Evolutionary conservation across 768 basidiomycete genomes (phyloP).

Genomic region (Leucocoprinus birnbaumii): DNA sequence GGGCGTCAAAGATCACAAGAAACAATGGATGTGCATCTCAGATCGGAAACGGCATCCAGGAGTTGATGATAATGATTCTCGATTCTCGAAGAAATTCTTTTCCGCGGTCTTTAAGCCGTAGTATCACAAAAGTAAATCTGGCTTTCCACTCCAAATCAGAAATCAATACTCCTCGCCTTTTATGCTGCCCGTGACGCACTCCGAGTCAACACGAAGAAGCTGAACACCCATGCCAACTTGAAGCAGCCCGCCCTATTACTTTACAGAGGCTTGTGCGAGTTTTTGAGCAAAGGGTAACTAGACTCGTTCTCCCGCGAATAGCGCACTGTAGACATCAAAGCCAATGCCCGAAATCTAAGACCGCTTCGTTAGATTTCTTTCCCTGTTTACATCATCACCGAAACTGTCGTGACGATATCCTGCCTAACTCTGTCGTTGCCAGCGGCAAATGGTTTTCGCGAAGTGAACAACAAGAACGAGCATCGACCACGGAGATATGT

Average conservation of each 20-base stretch:
- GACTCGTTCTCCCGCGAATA: constrained; percentile 11
- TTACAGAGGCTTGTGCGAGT: neutral
- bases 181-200: neutral
- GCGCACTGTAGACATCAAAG: constrained; percentile 1
- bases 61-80: neutral
- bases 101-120: constrained; percentile 10
- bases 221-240: too few relatives aligned
- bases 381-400: neutral
- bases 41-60: neutral
- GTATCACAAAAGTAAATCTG: neutral
- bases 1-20: neutral
- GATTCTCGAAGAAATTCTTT: constrained; percentile 2
- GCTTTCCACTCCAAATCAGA: neutral
- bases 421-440: neutral
- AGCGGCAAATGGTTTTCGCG: too few relatives aligned
- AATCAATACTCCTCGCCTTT: too few relatives aligned
- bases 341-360: neutral
- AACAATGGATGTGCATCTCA: neutral
- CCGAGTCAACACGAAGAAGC: too few relatives aligned
- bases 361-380: neutral
- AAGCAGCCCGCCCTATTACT: too few relatives aligned
- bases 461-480: too few relatives aligned
- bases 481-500: too few relatives aligned
- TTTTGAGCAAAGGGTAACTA: neutral
- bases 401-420: neutral